Evolutionary conservation across 805 yeast genomes (phyloP).

Genomic region (Kuraishia floccosa): DNA sequence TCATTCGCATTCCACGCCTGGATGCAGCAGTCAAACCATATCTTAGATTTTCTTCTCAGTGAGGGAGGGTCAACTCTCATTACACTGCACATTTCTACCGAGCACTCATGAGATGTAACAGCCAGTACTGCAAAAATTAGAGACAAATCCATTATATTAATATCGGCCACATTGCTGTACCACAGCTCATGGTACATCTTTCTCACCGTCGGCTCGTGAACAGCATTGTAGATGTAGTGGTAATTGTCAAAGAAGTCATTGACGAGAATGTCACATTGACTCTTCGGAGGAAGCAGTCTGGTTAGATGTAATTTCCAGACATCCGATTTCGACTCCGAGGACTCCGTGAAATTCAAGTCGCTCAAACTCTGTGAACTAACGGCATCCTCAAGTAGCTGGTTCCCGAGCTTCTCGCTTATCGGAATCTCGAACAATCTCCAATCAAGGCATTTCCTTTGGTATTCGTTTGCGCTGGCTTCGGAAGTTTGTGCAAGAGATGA

Average conservation of each 20-base stretch:
- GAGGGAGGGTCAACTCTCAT: slow-evolving; percentile 1
- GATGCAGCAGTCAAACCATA: slow-evolving; percentile 5
- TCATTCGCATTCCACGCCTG: slow-evolving; percentile 5
- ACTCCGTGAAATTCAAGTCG: no score
- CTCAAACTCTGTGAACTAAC: no score
- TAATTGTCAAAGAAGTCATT: slow-evolving; percentile 4
- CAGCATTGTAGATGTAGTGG: slow-evolving; percentile 2
- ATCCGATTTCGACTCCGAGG: no score
- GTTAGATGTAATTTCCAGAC: slow-evolving; percentile 5
- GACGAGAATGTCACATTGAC: slow-evolving; percentile 5
- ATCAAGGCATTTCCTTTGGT: no score
- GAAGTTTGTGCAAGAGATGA: no score
- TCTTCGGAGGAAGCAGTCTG: slow-evolving; percentile 5
- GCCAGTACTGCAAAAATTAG: slow-evolving; percentile 5
- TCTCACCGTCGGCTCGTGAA: slow-evolving; percentile 6
- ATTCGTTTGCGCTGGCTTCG: no score
- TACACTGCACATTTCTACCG: slow-evolving; percentile 2
- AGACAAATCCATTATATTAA: slow-evolving; percentile 4
- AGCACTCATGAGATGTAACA: slow-evolving; percentile 2
- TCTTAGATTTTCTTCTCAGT: neutral
- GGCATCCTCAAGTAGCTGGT: no score
- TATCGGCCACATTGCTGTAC: slow-evolving; percentile 2
- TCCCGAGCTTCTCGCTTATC: no score
- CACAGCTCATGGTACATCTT: slow-evolving; percentile 3
- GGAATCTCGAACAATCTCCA: no score